Evolutionary conservation across 1,284 basidiomycete species (phyloP).

Genomic region (Albatrellus sp.): DNA sequence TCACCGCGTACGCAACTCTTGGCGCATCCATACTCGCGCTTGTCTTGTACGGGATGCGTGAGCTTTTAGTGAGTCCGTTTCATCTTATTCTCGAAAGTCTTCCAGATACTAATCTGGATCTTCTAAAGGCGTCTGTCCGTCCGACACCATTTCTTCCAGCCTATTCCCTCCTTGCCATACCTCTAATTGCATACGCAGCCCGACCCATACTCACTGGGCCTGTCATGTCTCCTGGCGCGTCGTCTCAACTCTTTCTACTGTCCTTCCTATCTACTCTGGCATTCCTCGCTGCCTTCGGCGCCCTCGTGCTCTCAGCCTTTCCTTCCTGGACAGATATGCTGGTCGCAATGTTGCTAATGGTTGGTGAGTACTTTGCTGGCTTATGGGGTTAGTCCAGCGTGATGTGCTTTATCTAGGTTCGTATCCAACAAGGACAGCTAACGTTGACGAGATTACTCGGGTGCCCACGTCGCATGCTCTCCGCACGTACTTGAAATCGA

Average conservation of each 20-base stretch:
- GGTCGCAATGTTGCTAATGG: conserved; percentile 39
- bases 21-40: conserved; percentile 52
- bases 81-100: conserved; percentile 3
- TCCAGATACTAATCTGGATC: conserved; percentile 1
- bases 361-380: conserved; percentile 30
- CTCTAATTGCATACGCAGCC: conserved; percentile 45
- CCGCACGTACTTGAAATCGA: conserved; percentile 74
- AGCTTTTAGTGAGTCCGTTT: conserved; percentile 34
- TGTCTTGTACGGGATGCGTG: conserved; percentile 49
- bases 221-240: conserved; percentile 1
- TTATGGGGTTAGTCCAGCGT: conserved; percentile 1
- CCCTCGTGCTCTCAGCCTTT: conserved; percentile 39
- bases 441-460: conserved; percentile 31
- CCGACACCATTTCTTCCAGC: conserved; percentile 33
- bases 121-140: conserved; percentile 23
- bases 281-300: conserved; percentile 33
- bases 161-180: conserved; percentile 40
- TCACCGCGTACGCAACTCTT: conserved; percentile 39
- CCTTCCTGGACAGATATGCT: conserved; percentile 43
- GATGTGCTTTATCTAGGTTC: conserved; percentile 28
- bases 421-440: conserved; percentile 35
- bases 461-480: conserved; percentile 46
- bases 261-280: conserved; percentile 39
- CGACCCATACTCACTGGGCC: conserved; percentile 28
- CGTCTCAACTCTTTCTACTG: conserved; percentile 37